Percentiles rank a stretch among this genome's conserved stretches.
Evolutionary conservation across 2,329 filamentous ascomycete genomes (phyloP).

Genomic region (Cercospora sp.): DNA sequence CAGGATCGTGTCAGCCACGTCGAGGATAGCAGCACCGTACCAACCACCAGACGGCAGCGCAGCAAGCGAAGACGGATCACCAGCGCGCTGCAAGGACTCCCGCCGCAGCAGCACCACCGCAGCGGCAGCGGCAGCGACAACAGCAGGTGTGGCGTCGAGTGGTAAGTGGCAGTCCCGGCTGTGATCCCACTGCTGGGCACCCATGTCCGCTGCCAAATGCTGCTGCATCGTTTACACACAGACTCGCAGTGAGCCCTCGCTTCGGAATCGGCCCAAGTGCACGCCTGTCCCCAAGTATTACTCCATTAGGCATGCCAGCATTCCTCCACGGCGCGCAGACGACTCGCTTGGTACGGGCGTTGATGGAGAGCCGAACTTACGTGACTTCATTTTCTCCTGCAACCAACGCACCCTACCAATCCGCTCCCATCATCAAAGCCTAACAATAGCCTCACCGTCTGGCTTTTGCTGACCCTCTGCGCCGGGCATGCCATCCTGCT

Average conservation of each 20-base stretch:
- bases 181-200: background rate
- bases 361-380: slow-evolving; percentile 35
- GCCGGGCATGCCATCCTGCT: slow-evolving; percentile 21
- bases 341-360: slow-evolving; percentile 25
- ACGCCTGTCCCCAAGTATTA: slow-evolving; percentile 15
- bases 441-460: slow-evolving; percentile 33
- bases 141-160: slow-evolving; percentile 11
- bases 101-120: slow-evolving; percentile 9
- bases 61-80: background rate
- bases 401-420: slow-evolving; percentile 26
- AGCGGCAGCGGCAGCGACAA: background rate
- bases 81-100: slow-evolving; percentile 3
- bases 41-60: background rate
- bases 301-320: slow-evolving; percentile 21
- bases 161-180: slow-evolving; percentile 13
- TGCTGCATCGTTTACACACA: slow-evolving; percentile 18
- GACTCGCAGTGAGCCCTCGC: slow-evolving; percentile 10
- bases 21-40: background rate
- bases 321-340: slow-evolving; percentile 9
- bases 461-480: slow-evolving; percentile 19
- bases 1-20: background rate
- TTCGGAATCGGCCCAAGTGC: slow-evolving; percentile 13
- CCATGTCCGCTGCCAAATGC: slow-evolving; percentile 3
- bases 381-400: slow-evolving; percentile 30
- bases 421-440: slow-evolving; percentile 19